Base-by-base conservation (phyloP, 2,329 filamentous ascomycete genomes). In the Xylaria hypoxylon region DNA sequence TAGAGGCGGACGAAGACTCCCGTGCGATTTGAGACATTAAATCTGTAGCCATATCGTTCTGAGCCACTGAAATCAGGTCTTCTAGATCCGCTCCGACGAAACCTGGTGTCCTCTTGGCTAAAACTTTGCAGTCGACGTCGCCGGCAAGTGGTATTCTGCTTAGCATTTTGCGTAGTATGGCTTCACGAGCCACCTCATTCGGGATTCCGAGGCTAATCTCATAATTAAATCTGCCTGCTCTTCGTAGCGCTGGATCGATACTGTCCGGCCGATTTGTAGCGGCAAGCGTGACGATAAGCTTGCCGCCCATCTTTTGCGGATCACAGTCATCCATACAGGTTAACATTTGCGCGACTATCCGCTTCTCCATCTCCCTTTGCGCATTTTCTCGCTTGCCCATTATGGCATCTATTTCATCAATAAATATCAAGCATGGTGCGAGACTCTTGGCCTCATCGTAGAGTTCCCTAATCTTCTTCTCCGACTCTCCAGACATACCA, bases 61-160 rank as follows among this genome's bases (percentile, higher is more conserved):
- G 77, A 2, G 85, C 86, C 1, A 79, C 72, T 1, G 80, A 80
- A 52, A 87, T 81, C n/a, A 90, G 80, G 65, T 83, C 90, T 68
- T 92, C 89, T 3, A 99, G 82, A 81, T 99, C 96, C 5, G 93
- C 92, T 11, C 94, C 95, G 0, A 99, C 95, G 72, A 96, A 99
- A 1, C 96, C 96, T 5, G 96, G 93, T 0, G 95, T 98, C 72
- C 90, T 85, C 73, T 92, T 94, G 5, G 95, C 94, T 3, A 99
- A 82, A 17, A 86, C 81, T 28, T 81, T 81, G 71, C 95, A 92
- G 75, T 97, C 88, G 22, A 98, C 87, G 67, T 94, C 89, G 3
- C 86, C 84, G 0, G 87, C 84, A 7, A 97, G 78, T 0, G 82
- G 82, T 70, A 90, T 85, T 62, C 90, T 87, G 60, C 88, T 83